These are phyloP conservation scores for Amanita subjunquillea DNA, from an alignment of 768 basidiomycete genomes.

Conservation along the genomic window DNA sequence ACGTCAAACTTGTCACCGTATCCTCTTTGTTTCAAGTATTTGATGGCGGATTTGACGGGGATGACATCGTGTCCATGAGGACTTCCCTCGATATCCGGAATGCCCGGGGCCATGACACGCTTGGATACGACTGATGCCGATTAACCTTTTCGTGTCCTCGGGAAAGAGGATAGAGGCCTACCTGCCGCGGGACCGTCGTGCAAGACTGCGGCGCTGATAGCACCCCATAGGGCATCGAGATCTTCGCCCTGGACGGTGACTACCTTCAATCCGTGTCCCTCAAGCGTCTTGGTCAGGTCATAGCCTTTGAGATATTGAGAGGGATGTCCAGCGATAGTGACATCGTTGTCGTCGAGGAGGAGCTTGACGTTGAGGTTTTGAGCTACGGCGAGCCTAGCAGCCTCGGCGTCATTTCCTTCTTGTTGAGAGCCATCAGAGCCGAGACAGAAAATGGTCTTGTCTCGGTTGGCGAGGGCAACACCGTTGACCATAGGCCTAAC, in stretches of 20 bases:
- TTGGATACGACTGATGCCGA: slow-evolving; percentile 48
- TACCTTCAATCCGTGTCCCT: slow-evolving; percentile 78
- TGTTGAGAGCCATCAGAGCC: slow-evolving; percentile 90
- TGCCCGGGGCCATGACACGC: slow-evolving; percentile 56
- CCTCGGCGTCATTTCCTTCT: slow-evolving; percentile 87
- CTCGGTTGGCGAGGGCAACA: slow-evolving; percentile 67
- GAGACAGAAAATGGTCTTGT: slow-evolving; percentile 71
- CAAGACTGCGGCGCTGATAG: slow-evolving; percentile 40
- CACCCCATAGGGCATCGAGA: slow-evolving; percentile 68
- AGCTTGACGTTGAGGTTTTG: slow-evolving; percentile 78
- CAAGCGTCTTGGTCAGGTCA: slow-evolving; percentile 57
- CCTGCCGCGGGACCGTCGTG: slow-evolving; percentile 73
- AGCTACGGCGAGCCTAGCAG: slow-evolving; percentile 79
- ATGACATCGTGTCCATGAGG: slow-evolving; percentile 81
- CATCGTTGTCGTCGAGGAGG: slow-evolving; percentile 84
- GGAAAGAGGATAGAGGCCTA: slow-evolving; percentile 18
- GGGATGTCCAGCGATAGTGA: slow-evolving; percentile 88
- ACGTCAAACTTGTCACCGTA: slow-evolving; percentile 35
- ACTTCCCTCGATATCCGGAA: slow-evolving; percentile 70
- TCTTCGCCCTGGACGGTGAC: slow-evolving; percentile 69
- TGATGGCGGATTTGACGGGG: slow-evolving; percentile 69
- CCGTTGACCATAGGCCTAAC: slow-evolving; percentile 71
- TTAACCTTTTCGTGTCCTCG: background rate
- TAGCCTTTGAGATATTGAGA: slow-evolving; percentile 80
- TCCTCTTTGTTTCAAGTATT: slow-evolving; percentile 60